These are phyloP conservation scores for Cyberlindnera mycetangii DNA, from an alignment of 805 yeast species.

Conservation along the genomic window DNA sequence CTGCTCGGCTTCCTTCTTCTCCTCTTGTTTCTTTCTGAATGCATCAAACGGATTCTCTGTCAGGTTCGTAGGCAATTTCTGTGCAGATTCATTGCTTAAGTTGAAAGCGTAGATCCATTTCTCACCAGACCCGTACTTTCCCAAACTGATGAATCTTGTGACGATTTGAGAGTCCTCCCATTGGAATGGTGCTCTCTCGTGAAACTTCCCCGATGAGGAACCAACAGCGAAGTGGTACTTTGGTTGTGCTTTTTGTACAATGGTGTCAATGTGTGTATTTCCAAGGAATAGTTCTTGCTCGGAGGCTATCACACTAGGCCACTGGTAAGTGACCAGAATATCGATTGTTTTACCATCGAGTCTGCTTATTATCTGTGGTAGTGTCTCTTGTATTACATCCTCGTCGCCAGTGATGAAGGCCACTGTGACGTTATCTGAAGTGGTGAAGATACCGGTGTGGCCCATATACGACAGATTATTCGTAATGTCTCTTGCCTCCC, in stretches of 20 bases:
- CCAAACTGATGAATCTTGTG: conserved; percentile 67
- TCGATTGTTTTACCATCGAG: conserved; percentile 40
- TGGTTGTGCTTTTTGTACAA: conserved; percentile 49
- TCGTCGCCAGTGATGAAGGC: conserved; percentile 41
- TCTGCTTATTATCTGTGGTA: conserved; percentile 27
- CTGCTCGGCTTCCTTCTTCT: conserved; percentile 2
- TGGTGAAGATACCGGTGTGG: conserved; percentile 36
- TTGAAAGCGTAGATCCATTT: conserved; percentile 80
- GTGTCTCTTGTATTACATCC: conserved; percentile 12
- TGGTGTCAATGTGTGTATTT: conserved; percentile 41
- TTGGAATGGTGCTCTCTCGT: conserved; percentile 55
- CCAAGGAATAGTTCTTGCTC: conserved; percentile 46
- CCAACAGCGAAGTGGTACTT: conserved; percentile 67
- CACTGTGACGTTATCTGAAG: conserved; percentile 44
- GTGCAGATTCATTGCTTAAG: conserved; percentile 30
- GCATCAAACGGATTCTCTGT: conserved; percentile 33
- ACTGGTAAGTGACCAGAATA: conserved; percentile 53
- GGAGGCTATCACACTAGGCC: conserved; percentile 55
- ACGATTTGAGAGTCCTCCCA: conserved; percentile 45
- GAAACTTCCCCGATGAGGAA: conserved; percentile 42
- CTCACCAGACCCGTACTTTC: conserved; percentile 49
- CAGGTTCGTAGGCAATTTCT: conserved; percentile 25
- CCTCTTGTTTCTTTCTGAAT: not conserved
- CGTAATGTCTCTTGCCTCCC: conserved; percentile 3
- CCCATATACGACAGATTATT: conserved; percentile 17